A percentile compares a stretch with the other conserved stretches of the same genome.
Conservation (phyloP, 2,329 filamentous ascomycete genomes). For the Xylariaceae sp. region DNA sequence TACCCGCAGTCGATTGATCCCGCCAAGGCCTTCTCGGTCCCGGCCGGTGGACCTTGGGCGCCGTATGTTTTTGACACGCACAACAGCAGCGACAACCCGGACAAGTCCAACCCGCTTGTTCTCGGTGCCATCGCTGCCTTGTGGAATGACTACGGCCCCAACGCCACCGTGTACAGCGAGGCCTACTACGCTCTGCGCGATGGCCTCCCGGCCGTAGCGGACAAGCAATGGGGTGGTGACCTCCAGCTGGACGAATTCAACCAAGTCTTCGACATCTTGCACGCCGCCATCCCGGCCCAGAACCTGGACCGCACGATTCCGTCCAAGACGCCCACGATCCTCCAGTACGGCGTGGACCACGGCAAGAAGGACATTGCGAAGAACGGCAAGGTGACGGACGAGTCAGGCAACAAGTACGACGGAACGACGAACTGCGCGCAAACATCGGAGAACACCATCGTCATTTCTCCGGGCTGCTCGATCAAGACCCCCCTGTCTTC, state of each 20-base stretch:
- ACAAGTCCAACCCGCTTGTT: slow-evolving; percentile 35
- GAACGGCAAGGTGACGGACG: slow-evolving; percentile 29
- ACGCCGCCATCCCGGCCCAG: slow-evolving; percentile 40
- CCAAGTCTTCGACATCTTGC: slow-evolving; percentile 36
- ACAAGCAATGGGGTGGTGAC: slow-evolving; percentile 51
- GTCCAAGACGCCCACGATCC: slow-evolving; percentile 34
- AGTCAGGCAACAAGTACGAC: slow-evolving; percentile 38
- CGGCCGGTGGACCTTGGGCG: slow-evolving; percentile 39
- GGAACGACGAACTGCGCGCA: slow-evolving; percentile 36
- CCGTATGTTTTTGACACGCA: slow-evolving; percentile 47
- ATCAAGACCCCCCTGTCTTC: slow-evolving; percentile 44
- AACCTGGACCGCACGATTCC: slow-evolving; percentile 43
- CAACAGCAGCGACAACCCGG: slow-evolving; percentile 44
- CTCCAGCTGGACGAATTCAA: slow-evolving; percentile 38
- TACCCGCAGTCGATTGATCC: slow-evolving; percentile 45
- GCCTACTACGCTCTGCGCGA: slow-evolving; percentile 47
- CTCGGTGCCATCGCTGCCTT: slow-evolving; percentile 45
- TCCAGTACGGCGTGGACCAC: slow-evolving; percentile 29
- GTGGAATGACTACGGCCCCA: slow-evolving; percentile 52
- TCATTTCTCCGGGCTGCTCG: slow-evolving; percentile 37
- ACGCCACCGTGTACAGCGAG: slow-evolving; percentile 47
- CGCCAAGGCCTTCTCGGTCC: slow-evolving; percentile 42
- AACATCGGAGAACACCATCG: slow-evolving; percentile 20
- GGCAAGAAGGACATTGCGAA: background rate
- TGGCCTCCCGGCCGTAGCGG: slow-evolving; percentile 46